A percentile compares a stretch with the other conserved stretches of the same genome.
Evolutionary conservation across 257 asterid species (phyloP).

Genomic region (Petunia secreta): DNA sequence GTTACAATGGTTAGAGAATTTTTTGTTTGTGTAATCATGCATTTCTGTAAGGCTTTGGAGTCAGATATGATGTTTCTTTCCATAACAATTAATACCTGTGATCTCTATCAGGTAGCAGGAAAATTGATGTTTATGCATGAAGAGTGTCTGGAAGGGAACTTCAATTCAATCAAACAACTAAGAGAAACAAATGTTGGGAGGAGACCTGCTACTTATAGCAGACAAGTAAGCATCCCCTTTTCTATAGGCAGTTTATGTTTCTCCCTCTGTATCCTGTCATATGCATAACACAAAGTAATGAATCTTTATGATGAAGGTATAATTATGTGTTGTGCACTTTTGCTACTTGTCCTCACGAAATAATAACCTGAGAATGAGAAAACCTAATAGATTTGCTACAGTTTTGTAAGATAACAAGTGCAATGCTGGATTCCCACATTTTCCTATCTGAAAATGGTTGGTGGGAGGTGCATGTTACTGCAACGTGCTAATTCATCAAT

Average conservation of each 20-base stretch:
- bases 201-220: constrained; percentile 35
- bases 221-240: constrained; percentile 47
- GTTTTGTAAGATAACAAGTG: background rate
- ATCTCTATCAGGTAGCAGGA: constrained; percentile 50
- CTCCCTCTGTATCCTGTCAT: background rate
- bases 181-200: constrained; percentile 46
- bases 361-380: background rate
- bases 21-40: background rate
- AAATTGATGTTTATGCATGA: constrained; percentile 72
- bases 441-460: constrained; percentile 1
- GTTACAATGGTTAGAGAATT: background rate
- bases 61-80: background rate
- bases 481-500: background rate
- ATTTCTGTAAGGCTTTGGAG: background rate
- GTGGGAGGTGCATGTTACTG: background rate
- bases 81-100: background rate
- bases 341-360: background rate
- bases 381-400: background rate
- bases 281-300: background rate
- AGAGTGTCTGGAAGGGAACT: constrained; percentile 68
- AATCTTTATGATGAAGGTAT: background rate
- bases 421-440: background rate
- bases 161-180: constrained; percentile 48
- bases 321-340: background rate
- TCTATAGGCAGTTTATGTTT: background rate